phyloP scores from a whole-genome alignment of 352 stramenopile genomes.

The Pythium grandisporangium region DNA sequence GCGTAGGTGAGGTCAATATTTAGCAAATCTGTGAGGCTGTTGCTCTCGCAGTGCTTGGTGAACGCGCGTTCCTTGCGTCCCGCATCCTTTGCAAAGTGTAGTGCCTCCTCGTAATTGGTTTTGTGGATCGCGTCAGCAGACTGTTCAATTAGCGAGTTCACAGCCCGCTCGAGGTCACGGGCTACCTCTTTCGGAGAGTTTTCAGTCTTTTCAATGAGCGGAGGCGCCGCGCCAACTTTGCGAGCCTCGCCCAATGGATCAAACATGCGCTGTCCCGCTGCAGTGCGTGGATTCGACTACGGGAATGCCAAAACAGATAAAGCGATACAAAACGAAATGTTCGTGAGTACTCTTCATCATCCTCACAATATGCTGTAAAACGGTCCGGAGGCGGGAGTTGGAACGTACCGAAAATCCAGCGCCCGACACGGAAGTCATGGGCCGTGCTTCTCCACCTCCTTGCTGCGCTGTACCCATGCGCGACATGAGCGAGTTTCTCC shows the following conservation, averaged over 20 bases:
- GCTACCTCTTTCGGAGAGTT: conserved; percentile 90
- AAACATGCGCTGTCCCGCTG: conserved; percentile 67
- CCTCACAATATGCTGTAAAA: too few relatives aligned
- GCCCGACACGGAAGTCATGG: conserved; percentile 91
- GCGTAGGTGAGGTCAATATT: conserved; percentile 94
- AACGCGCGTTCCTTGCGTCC: conserved; percentile 87
- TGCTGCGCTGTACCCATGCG: conserved; percentile 58
- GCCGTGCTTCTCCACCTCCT: conserved; percentile 55
- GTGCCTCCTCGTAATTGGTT: conserved; percentile 71
- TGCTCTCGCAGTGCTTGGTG: conserved; percentile 86
- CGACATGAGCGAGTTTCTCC: conserved; percentile 40
- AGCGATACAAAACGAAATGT: background rate
- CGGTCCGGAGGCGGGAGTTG: too few relatives aligned
- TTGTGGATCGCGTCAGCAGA: conserved; percentile 69
- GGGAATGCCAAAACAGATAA: conserved; percentile 1
- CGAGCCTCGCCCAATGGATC: conserved; percentile 86
- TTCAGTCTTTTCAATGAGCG: conserved; percentile 87
- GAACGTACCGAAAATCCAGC: conserved; percentile 82
- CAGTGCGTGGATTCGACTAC: conserved; percentile 75
- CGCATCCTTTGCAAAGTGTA: conserved; percentile 84
- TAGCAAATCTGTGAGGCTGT: conserved; percentile 83
- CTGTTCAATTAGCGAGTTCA: conserved; percentile 91
- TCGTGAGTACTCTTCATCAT: too few relatives aligned
- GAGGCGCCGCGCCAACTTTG: conserved; percentile 63
- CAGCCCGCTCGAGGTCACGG: conserved; percentile 85